Base-by-base conservation (phyloP, 192 early-diverging fungal species). In the Entomortierella chlamydospora region DNA sequence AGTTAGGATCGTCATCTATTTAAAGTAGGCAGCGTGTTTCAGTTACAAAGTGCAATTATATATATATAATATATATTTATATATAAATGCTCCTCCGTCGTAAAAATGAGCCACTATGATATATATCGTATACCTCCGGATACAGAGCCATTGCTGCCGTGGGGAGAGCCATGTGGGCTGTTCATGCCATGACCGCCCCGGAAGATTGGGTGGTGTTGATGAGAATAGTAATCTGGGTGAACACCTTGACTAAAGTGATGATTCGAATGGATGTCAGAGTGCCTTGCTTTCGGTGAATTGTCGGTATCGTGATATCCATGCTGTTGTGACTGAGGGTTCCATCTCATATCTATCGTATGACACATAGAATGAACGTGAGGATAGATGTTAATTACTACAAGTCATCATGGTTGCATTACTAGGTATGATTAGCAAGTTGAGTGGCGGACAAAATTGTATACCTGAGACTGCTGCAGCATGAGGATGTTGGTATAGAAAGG, bases 401-500 rank as follows among this genome's bases (percentile, higher is more conserved):
- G 28, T 10, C 25, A 18, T 49, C 1, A 20, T 43, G 17, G 26
- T 15, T 13, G 11, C 10, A 18, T 2, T 10, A 28, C 20, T 43
- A 60, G 37, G 26, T 60, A 57, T 28, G 0, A 41, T 13, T 28
- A 42, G 25, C 26, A 25, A 1, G 31, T 15, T 4, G 11, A 25
- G 26, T 17, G 11, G 17, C 1, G 20, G 33, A 43, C 1, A 22
- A 69, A 22, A 31, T 29, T 37, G 17, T 13, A 18, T 23, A 74
- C 80, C 67, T 73, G 80, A 33, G 22, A 73, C 57, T 13, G 54
- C 56, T 20, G 68, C 22, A 25, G 61, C 23, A 49, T 79, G 76
- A 39, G 76, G 76, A 54, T 79, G 76, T 34, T 70, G 76, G 68
- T 91, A 91, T 37, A 94, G 71, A 71, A 90, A 92, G 31, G 85